Conservation (phyloP, 2,329 filamentous ascomycete genomes). For the Aspergillus glaucus region DNA sequence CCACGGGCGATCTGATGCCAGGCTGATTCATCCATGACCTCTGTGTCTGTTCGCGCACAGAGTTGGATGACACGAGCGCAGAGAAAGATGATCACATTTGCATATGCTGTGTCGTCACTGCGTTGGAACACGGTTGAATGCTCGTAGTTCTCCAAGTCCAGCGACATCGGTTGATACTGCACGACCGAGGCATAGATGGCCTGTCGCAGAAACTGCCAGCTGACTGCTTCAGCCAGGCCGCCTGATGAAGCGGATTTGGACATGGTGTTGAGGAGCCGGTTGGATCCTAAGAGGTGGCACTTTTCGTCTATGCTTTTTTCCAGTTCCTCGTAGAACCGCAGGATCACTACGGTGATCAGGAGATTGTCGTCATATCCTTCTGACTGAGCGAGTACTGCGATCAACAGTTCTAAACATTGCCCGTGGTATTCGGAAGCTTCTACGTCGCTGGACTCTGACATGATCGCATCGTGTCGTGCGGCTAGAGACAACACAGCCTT, state of each 20-base stretch:
- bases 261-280: conserved; percentile 33
- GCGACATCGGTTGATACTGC: conserved; percentile 30
- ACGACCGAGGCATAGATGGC: conserved; percentile 37
- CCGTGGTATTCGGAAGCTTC: conserved; percentile 42
- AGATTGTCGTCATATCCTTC: conserved; percentile 43
- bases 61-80: conserved; percentile 34
- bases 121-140: conserved; percentile 32
- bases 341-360: conserved; percentile 44
- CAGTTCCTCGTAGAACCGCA: conserved; percentile 45
- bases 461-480: conserved; percentile 40
- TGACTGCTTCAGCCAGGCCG: conserved; percentile 35
- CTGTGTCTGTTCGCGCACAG: conserved; percentile 16
- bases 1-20: conserved; percentile 20
- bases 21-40: conserved; percentile 13
- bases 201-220: conserved; percentile 39
- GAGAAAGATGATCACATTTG: conserved; percentile 34
- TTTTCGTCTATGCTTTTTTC: conserved; percentile 27
- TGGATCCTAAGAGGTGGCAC: conserved; percentile 35
- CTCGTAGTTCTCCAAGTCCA: conserved; percentile 35
- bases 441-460: conserved; percentile 32
- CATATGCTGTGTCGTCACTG: conserved; percentile 33
- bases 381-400: conserved; percentile 39
- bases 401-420: conserved; percentile 43
- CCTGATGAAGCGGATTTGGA: conserved; percentile 35
- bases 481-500: conserved; percentile 45